Base-by-base conservation (phyloP, 2,329 filamentous ascomycete species). In the Colletotrichum sp. region DNA sequence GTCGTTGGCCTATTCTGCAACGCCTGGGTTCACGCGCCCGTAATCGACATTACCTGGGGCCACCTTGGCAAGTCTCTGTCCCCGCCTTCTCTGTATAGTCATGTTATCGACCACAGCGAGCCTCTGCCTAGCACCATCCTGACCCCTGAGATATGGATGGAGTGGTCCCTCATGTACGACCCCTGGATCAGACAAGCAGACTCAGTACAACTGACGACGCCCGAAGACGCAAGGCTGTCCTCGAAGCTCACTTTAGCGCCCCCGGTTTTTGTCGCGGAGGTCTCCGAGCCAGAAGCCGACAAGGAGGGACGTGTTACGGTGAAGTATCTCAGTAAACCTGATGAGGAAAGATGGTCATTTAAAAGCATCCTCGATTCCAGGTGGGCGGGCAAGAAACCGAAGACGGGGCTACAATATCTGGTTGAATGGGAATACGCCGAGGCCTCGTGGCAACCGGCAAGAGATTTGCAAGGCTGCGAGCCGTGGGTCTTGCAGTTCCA, bases 351-450 rank as follows among this genome's bases (percentile, higher is more conserved):
- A 10, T 75, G 73, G 73, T 43, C 70, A 2, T 75, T 75, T n/a
- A 72, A 28, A 24, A 13, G 63, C 15, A 72, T 75, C 13, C 57
- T 75, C 13, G 69, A 75, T 28, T 75, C 73, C 18, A 67, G 34
- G 9, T 73, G 70, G 57, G n/a, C 43, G 15, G 73, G 73, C 4
- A 75, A 68, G 32, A 64, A 15, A n/a, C 55, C 70, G 13, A 57
- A 39, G 32, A 73, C 73, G 9, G 64, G 73, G 15, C 55, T 75
- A 32, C 55, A 68, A 30, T 75, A 73, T 30, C 57, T 75, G 16
- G 43, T 75, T 9, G 73, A 73, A n/a, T 73, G 73, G 73, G 64
- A 73, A 32, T 73, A 73, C n/a, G 73, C 73, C 4, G 57, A 75
- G 24, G 64, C 70, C n/a, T 64, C 73, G 21, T 75, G 73, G 73